Evolutionary conservation across 2,329 filamentous ascomycete species (phyloP).

Genomic region (Epichloe sp.): DNA sequence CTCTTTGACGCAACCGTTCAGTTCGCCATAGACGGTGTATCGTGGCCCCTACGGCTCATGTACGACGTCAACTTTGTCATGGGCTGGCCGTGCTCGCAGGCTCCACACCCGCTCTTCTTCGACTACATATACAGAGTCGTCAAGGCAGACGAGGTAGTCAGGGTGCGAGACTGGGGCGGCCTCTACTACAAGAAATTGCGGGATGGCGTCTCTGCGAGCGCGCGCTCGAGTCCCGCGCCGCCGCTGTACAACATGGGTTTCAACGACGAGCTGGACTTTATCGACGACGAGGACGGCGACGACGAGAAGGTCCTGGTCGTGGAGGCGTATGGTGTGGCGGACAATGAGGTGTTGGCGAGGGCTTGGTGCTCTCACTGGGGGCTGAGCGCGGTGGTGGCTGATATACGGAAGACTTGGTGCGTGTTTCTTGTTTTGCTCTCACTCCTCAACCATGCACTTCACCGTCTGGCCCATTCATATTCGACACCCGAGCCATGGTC

Average conservation of each 20-base stretch:
- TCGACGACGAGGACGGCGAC: slow-evolving; percentile 29
- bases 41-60: slow-evolving; percentile 48
- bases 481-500: neutral
- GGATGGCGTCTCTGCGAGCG: slow-evolving; percentile 14
- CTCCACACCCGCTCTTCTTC: slow-evolving; percentile 58
- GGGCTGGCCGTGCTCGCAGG: slow-evolving; percentile 50
- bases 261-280: slow-evolving; percentile 8
- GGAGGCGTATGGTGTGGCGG: slow-evolving; percentile 58
- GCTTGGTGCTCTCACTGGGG: slow-evolving; percentile 72
- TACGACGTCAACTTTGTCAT: slow-evolving; percentile 54
- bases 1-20: slow-evolving; percentile 48
- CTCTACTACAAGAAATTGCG: slow-evolving; percentile 21
- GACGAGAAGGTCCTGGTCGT: slow-evolving; percentile 56
- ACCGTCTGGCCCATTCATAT: no score
- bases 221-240: slow-evolving; percentile 22
- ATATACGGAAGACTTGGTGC: slow-evolving; percentile 54
- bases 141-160: slow-evolving; percentile 50
- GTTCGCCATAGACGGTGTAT: slow-evolving; percentile 49
- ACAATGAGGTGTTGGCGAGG: slow-evolving; percentile 64
- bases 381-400: slow-evolving; percentile 55
- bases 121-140: slow-evolving; percentile 51
- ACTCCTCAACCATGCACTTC: no score
- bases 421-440: slow-evolving; percentile 14
- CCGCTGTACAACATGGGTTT: slow-evolving; percentile 8
- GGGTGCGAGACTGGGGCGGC: slow-evolving; percentile 52